Base-by-base conservation (phyloP, 805 yeast species). In the Saccharomycopsis synnaedendra region DNA sequence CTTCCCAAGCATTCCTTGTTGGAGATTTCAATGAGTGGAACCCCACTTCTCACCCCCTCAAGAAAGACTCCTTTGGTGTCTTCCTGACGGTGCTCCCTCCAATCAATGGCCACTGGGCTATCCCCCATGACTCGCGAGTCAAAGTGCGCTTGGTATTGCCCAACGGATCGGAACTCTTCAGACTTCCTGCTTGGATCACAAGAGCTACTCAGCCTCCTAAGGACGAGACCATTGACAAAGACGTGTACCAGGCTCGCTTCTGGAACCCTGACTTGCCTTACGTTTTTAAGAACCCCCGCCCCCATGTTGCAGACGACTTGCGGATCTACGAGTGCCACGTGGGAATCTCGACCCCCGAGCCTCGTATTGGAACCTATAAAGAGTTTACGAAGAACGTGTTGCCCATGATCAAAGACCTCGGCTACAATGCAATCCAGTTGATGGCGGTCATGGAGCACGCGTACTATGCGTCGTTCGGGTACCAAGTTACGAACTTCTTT, bases 381-480 rank as follows among this genome's bases (percentile, higher is more conserved):
- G 94, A 90, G 62, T 90, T 90, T 63, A 83, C 96, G 9, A 56
- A 68, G 41, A 80, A 85, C 54, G 72, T 88, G 8, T 72, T 90
- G 53, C 97, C 97, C n/a, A 72, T 82, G 41, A 85, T 90, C 56
- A 79, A 78, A 56, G 76, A 82, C 53, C 71, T 89, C 51, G 97
- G 97, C 36, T 90, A 90, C 64, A 87, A 93, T 63, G 80, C 95
- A 4, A 83, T 90, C 57, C 98, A 90, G 66, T 71, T 90, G 60
- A 90, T 90, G 98, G 97, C 98, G 0, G 75, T 90, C 41, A 90
- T 90, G 98, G 98, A 90, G 65, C 98, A 90, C 63, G 97, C 98
- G 1, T 90, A 90, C 62, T 90, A 90, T 63, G 98, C 97, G 1
- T 86, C 96, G 2, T 90, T 90, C 62, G 98, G 98, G n/a, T 90